A percentile compares a stretch with the other conserved stretches of the same genome.
phyloP scores from a whole-genome alignment of 768 basidiomycete species.

The Psilocybe cubensis region DNA sequence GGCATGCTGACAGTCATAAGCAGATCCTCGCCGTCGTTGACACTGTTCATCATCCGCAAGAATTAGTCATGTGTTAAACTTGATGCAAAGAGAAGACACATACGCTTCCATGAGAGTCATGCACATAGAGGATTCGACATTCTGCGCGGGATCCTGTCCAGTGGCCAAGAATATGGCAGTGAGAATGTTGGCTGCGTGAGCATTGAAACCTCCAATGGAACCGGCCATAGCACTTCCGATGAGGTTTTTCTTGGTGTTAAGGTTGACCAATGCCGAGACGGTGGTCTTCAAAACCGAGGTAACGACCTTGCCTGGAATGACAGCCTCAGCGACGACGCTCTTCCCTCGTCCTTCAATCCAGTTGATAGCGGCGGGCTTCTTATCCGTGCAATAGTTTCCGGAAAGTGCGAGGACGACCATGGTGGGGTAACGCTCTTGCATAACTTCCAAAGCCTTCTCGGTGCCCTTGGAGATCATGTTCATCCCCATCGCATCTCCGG shows the following conservation, averaged over 20 bases:
- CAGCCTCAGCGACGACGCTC: background rate
- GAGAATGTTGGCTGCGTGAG: background rate
- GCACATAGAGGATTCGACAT: background rate
- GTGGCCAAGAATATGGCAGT: constrained; percentile 1
- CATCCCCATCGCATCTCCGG: constrained; percentile 1
- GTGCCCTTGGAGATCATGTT: constrained; percentile 2
- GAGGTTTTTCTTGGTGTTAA: background rate
- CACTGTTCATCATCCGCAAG: background rate
- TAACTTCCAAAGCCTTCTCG: background rate
- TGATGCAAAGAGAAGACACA: background rate
- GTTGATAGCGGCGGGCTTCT: background rate
- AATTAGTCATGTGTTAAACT: background rate
- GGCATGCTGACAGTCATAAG: constrained; percentile 2
- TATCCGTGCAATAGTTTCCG: background rate
- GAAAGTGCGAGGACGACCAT: constrained; percentile 1
- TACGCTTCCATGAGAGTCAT: constrained; percentile 3
- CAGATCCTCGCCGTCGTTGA: background rate
- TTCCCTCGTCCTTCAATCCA: constrained; percentile 1
- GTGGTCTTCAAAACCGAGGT: background rate
- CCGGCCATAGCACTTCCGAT: background rate
- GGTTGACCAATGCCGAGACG: background rate
- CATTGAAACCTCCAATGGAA: background rate
- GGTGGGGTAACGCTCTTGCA: background rate
- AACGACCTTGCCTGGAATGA: background rate
- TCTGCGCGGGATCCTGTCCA: background rate